Evolutionary conservation across 345 rosid genomes (phyloP).

Genomic region (Citrus australasica): DNA sequence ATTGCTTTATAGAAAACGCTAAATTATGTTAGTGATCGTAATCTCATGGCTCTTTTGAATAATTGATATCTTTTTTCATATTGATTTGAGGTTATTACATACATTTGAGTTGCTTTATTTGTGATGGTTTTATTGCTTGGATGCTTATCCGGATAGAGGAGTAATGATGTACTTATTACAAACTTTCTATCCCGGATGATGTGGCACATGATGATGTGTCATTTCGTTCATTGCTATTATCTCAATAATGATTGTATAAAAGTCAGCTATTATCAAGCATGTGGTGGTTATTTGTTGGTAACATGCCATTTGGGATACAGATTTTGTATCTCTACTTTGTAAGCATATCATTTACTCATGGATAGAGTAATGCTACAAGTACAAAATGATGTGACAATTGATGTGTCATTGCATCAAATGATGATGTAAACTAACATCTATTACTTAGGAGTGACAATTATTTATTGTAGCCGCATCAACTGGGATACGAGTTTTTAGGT

Average conservation of each 20-base stretch:
- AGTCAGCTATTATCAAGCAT: too few relatives aligned
- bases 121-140: constrained; percentile 2
- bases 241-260: too few relatives aligned
- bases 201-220: too few relatives aligned
- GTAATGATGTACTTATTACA: too few relatives aligned
- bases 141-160: not conserved
- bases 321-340: too few relatives aligned
- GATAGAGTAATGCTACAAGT: not conserved
- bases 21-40: not conserved
- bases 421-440: not conserved
- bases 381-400: not conserved
- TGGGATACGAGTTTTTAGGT: too few relatives aligned
- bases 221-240: too few relatives aligned
- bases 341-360: not conserved
- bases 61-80: not conserved
- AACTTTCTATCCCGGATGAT: too few relatives aligned
- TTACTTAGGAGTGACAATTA: not conserved
- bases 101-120: constrained; percentile 1
- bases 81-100: not conserved
- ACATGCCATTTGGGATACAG: too few relatives aligned
- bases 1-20: not conserved
- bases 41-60: not conserved
- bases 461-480: not conserved
- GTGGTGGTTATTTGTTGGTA: too few relatives aligned
- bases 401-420: not conserved